Evolutionary conservation across 164 flowering plant species (phyloP).

Genomic region (Vitis amurensis): DNA sequence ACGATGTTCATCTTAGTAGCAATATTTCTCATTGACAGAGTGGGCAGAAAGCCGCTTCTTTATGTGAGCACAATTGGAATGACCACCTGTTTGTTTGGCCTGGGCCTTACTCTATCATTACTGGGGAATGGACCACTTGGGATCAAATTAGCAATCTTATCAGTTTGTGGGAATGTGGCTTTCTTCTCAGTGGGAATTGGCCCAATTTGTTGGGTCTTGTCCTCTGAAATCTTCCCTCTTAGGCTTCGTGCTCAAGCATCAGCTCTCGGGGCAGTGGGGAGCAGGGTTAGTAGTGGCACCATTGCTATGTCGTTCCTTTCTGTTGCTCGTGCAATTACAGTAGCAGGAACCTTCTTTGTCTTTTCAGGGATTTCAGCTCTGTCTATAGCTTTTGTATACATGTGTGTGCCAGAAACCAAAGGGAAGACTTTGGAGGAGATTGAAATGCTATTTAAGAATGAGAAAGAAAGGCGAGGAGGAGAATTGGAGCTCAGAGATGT

Average conservation of each 20-base stretch:
- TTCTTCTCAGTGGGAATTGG: constrained; percentile 61
- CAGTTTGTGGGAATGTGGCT: constrained; percentile 50
- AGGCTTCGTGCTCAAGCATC: constrained; percentile 63
- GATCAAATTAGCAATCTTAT: constrained; percentile 26
- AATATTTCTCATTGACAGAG: constrained; percentile 33
- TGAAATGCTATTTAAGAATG: constrained; percentile 45
- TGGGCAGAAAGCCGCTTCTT: constrained; percentile 48
- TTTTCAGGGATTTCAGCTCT: constrained; percentile 46
- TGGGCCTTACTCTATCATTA: constrained; percentile 30
- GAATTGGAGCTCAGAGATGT: constrained; percentile 41
- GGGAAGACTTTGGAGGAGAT: constrained; percentile 67
- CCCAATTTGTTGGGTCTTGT: constrained; percentile 60
- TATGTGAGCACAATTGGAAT: constrained; percentile 47
- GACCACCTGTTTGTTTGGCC: constrained; percentile 35
- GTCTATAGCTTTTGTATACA: constrained; percentile 46
- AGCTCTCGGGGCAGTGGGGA: constrained; percentile 56
- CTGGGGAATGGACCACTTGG: constrained; percentile 19
- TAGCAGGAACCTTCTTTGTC: constrained; percentile 63
- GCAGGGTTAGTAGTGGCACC: constrained; percentile 54
- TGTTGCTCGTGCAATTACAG: constrained; percentile 39
- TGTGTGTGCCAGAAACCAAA: constrained; percentile 59
- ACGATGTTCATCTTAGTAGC: constrained; percentile 39
- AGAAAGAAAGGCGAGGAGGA: constrained; percentile 19
- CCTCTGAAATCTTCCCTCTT: constrained; percentile 64
- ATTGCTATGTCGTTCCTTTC: constrained; percentile 64